Base-by-base conservation (phyloP, 2,329 filamentous ascomycete species). In the Claviceps arundinis region DNA sequence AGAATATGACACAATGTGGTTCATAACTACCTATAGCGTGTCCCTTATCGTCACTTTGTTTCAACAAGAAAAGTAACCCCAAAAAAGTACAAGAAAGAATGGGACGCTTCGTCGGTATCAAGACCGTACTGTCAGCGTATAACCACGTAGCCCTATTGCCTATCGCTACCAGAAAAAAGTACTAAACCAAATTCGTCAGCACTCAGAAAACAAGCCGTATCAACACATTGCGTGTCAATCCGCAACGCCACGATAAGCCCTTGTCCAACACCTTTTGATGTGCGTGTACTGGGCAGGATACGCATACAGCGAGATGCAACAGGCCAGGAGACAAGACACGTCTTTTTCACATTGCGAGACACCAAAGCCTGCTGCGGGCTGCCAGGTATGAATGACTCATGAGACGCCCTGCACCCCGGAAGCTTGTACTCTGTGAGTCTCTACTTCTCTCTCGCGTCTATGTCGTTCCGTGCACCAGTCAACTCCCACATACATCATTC, bases 181-280 rank as follows among this genome's bases (percentile, higher is more conserved):
- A 46, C 49, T 22, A 9, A 30, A 38, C 4, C n/a, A 53, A 47
- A 55, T 56, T 58, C 50, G 47, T 41, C 53, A 62, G 63, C 60
- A 63, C 63, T 19, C 59, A 58, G 56, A 59, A 57, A 49, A 57
- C 59, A 56, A 46, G 22, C 14, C 5, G 17, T 45, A 2, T 43
- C 56, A 38, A 47, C 41, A 49, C 26, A 47, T 54, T 55, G 56
- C 62, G 56, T 49, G 52, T 51, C 58, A 54, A 55, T 55, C 53
- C 54, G 52, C 57, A 62, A 62, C 60, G 61, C 60, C 62, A 52
- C 56, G 5, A 55, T 54, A 60, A 61, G 53, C 55, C 62, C 60
- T 34, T 62, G 58, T 56, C 68, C 66, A 70, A 68, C 70, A 72
- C 62, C 65, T 72, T 74, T 74, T 73, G 59, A 63, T 64, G 67